Evolutionary conservation across 768 basidiomycete species (phyloP).

Genomic region (Hydnomerulius pinastri): DNA sequence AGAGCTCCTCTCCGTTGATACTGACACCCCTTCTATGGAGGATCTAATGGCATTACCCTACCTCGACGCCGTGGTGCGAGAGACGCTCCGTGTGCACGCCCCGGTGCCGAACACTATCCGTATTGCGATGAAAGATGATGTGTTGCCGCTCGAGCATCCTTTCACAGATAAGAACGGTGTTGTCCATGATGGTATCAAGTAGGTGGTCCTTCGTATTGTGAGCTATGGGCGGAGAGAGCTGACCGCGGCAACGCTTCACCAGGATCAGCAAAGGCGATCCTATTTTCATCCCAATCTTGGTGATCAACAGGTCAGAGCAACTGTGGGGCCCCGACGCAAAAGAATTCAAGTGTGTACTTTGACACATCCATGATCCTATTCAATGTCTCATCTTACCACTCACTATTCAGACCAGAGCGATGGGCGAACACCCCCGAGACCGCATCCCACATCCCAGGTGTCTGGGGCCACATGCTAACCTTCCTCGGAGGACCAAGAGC

Average conservation of each 20-base stretch:
- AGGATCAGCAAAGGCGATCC: conserved; percentile 48
- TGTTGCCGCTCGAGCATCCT: conserved; percentile 50
- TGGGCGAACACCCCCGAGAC: conserved; percentile 54
- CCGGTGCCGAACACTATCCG: conserved; percentile 49
- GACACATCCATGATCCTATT: not conserved
- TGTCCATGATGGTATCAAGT: conserved; percentile 43
- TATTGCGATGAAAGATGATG: conserved; percentile 51
- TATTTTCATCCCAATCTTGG: conserved; percentile 52
- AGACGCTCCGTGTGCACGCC: conserved; percentile 57
- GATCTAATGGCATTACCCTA: conserved; percentile 65
- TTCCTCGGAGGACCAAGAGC: conserved; percentile 67
- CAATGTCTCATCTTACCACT: not conserved
- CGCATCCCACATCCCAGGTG: conserved; percentile 50
- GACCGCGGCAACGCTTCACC: not conserved
- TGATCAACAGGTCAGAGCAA: conserved; percentile 50
- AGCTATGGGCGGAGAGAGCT: not conserved
- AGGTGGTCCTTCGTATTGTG: not conserved
- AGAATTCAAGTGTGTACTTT: conserved; percentile 54
- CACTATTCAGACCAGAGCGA: conserved; percentile 56
- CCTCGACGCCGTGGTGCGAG: conserved; percentile 66
- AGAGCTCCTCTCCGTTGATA: conserved; percentile 53
- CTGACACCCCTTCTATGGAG: conserved; percentile 68
- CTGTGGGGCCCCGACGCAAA: conserved; percentile 66
- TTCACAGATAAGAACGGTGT: conserved; percentile 45
- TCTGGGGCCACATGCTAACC: conserved; percentile 59